Conservation (phyloP, 2,329 filamentous ascomycete species). For the Clonostachys byssicola region DNA sequence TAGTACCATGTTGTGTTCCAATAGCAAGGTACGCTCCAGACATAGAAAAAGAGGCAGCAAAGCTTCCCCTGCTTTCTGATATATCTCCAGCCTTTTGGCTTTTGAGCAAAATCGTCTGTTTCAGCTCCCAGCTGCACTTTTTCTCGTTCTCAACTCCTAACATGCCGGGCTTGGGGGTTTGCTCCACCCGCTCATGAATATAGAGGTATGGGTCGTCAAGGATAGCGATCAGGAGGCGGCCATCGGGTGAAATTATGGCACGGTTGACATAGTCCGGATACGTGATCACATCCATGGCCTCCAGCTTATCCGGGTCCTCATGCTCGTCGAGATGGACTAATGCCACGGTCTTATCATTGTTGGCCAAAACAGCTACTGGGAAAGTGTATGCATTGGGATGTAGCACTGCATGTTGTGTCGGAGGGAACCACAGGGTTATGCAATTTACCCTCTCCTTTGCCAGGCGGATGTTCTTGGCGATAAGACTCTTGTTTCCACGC, state of each 20-base stretch:
- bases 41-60: constrained; percentile 73
- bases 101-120: constrained; percentile 50
- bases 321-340: constrained; percentile 73
- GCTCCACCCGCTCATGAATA: constrained; percentile 59
- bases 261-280: constrained; percentile 90
- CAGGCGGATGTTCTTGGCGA: constrained; percentile 48
- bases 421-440: constrained; percentile 59
- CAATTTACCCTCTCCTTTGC: constrained; percentile 62
- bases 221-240: constrained; percentile 73
- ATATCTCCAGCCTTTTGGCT: constrained; percentile 51
- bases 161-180: constrained; percentile 1
- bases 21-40: constrained; percentile 70
- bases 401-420: constrained; percentile 12
- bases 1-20: constrained; percentile 75
- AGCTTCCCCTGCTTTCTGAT: constrained; percentile 62
- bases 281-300: constrained; percentile 65
- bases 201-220: constrained; percentile 86
- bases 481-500: constrained; percentile 35
- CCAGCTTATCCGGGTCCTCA: constrained; percentile 30
- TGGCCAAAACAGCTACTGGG: constrained; percentile 70
- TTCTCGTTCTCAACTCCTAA: background rate
- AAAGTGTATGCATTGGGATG: constrained; percentile 35
- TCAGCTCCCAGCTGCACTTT: constrained; percentile 36
- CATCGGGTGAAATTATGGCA: constrained; percentile 88
- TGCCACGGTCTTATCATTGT: constrained; percentile 88